These are phyloP conservation scores for Millerago galiae DNA, from an alignment of 805 yeast species.

Conservation along the genomic window DNA sequence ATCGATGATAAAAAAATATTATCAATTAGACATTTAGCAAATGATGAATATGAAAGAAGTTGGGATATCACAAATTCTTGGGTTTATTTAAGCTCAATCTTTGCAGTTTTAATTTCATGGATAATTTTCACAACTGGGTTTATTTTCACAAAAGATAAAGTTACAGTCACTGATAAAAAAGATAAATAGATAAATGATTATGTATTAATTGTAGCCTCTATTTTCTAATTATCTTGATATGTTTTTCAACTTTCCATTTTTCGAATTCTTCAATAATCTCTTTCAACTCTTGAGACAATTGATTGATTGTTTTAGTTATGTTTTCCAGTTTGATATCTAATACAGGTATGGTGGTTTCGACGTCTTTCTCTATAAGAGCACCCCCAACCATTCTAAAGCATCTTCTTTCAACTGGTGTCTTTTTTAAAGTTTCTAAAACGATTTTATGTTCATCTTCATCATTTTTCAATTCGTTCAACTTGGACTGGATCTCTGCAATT, in stretches of 20 bases:
- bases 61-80: constrained; percentile 92
- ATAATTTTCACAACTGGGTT: constrained; percentile 65
- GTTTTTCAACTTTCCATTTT: constrained; percentile 32
- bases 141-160: constrained; percentile 22
- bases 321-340: constrained; percentile 51
- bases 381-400: constrained; percentile 95
- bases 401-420: constrained; percentile 53
- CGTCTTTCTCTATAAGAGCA: constrained; percentile 76
- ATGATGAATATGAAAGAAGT: constrained; percentile 88
- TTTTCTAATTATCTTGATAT: constrained; percentile 13
- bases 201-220: neutral
- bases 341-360: constrained; percentile 65
- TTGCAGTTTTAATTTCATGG: constrained; percentile 71
- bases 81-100: constrained; percentile 76
- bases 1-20: constrained; percentile 61
- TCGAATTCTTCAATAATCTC: constrained; percentile 33
- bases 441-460: constrained; percentile 44
- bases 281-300: constrained; percentile 28
- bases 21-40: constrained; percentile 89
- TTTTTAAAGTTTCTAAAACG: constrained; percentile 51
- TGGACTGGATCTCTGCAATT: constrained; percentile 38
- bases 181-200: constrained; percentile 12
- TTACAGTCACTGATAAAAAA: constrained; percentile 15
- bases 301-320: constrained; percentile 29
- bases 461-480: constrained; percentile 39